These are phyloP conservation scores for Suillus occidentalis DNA, from an alignment of 768 basidiomycete genomes.

Conservation along the genomic window DNA sequence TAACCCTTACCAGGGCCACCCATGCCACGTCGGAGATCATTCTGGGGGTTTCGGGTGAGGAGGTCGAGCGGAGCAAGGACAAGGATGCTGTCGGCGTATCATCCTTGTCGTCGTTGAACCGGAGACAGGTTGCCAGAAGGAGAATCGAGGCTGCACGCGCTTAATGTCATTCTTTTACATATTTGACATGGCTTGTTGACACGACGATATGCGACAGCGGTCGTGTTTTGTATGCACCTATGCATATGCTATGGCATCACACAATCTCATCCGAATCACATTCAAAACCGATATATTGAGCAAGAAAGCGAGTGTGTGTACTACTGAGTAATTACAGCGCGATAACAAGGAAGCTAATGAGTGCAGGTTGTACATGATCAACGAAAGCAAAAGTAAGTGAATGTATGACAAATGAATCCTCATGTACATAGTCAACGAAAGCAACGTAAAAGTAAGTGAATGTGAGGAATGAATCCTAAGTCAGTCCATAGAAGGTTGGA, in stretches of 20 bases:
- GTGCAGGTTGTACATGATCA: background rate
- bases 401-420: no score
- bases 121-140: constrained; percentile 83
- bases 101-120: constrained; percentile 69
- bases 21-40: constrained; percentile 97
- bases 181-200: constrained; percentile 5
- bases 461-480: no score
- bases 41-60: constrained; percentile 71
- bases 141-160: constrained; percentile 82
- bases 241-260: constrained; percentile 31
- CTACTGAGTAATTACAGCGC: background rate
- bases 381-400: no score
- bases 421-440: no score
- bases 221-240: constrained; percentile 30
- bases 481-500: no score
- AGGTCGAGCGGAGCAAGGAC: constrained; percentile 93
- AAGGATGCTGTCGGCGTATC: constrained; percentile 52
- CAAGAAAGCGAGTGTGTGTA: background rate
- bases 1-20: constrained; percentile 99
- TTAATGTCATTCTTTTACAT: constrained; percentile 34
- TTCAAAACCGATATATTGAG: background rate
- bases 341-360: background rate
- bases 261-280: background rate
- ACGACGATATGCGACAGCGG: constrained; percentile 21
- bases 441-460: no score